Base-by-base conservation (phyloP, 352 stramenopile genomes). In the Globisporangium carolinianum region DNA sequence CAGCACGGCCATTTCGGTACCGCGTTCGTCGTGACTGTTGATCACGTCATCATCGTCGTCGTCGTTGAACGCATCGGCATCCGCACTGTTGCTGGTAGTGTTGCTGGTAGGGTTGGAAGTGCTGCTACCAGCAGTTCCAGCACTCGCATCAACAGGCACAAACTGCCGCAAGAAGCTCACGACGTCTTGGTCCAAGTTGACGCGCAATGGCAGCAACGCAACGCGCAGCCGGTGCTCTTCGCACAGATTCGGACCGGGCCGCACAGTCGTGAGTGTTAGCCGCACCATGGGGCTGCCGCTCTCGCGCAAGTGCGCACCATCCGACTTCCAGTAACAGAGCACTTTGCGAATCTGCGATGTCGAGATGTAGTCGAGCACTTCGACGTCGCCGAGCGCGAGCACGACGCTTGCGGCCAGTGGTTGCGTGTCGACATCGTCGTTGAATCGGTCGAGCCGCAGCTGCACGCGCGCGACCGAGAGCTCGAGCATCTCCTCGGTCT, bases 401-500 rank as follows among this genome's bases (percentile, higher is more conserved):
- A 94, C 83, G 0, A 71, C 78, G 57, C 89, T 90, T 10, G 79
- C 90, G 4, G 83, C 81, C 32, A 95, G 54, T 6, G 79, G 75
- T 62, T 95, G 86, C 4, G 63, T 56, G 11, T 89, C 79, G 39
- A 8, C 39, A 4, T 77, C 72, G n/a, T 92, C 77, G 49, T 92
- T 82, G 56, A 91, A 95, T 61, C 91, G 59, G 51, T 95, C 86
- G 57, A 95, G 55, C 12, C 86, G 83, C n/a, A 94, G 49, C 51
- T 95, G 83, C 47, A 95, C 88, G 6, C 83, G 75, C 17, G 79
- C 87, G 17, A 92, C 71, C 11, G 86, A 70, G 52, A 95, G 52
- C 63, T 95, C 86, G 1, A 95, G 71, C 86, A 95, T 95, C 67
- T 95, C 83, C 60, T 95, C 86, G 0, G 86, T 95, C 62, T 95